Percentiles rank a stretch among this genome's conserved stretches.
These are phyloP conservation scores for Pestalotiopsis sp. DNA, from an alignment of 2,329 filamentous ascomycete species.

Conservation along the genomic window DNA sequence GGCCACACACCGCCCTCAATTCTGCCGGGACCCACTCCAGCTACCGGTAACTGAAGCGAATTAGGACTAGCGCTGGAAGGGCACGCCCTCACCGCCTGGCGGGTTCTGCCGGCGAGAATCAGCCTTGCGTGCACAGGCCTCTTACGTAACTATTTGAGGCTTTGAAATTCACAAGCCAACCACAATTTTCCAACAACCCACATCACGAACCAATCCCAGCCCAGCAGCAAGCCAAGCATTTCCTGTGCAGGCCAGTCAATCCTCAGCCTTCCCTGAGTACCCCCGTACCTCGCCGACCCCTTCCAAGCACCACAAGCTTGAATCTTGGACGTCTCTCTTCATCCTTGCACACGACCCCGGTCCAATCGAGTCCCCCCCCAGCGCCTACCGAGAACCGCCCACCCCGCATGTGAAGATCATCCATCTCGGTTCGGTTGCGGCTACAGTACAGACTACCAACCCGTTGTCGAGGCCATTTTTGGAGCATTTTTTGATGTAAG, in stretches of 20 bases:
- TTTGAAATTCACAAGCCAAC: not conserved
- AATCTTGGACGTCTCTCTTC: too few relatives aligned
- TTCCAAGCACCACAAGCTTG: too few relatives aligned
- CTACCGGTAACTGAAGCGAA: too few relatives aligned
- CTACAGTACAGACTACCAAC: not conserved
- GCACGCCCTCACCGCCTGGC: too few relatives aligned
- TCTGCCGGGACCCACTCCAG: not conserved
- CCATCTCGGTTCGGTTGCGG: slow-evolving; percentile 9
- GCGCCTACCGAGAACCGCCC: too few relatives aligned
- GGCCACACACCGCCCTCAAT: not conserved
- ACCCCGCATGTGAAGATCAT: slow-evolving; percentile 12
- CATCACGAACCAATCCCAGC: not conserved
- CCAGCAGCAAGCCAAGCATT: not conserved
- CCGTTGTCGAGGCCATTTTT: not conserved
- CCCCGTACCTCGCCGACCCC: too few relatives aligned
- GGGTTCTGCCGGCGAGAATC: not conserved
- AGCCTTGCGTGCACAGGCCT: not conserved
- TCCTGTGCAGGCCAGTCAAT: not conserved
- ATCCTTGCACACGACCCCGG: not conserved
- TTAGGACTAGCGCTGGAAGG: too few relatives aligned
- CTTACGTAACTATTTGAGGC: not conserved
- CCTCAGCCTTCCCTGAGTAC: not conserved
- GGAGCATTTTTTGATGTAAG: slow-evolving; percentile 1
- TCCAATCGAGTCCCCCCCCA: not conserved
- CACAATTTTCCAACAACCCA: not conserved